Percentiles rank a stretch among this genome's conserved stretches.
These are phyloP conservation scores for Yamadazyma sp. DNA, from an alignment of 805 yeast genomes.

Conservation along the genomic window DNA sequence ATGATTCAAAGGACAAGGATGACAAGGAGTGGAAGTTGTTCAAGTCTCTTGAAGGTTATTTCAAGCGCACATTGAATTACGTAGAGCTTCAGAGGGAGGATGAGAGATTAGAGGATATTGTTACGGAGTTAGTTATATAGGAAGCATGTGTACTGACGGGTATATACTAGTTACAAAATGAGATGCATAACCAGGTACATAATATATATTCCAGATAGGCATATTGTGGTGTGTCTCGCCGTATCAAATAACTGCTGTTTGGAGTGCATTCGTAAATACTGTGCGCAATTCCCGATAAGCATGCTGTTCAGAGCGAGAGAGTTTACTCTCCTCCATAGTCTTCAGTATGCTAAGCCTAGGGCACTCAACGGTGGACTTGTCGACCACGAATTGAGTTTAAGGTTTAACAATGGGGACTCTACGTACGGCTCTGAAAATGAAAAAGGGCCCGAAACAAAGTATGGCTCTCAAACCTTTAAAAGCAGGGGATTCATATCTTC, in stretches of 20 bases:
- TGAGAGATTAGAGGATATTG: conserved; percentile 60
- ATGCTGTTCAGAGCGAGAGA: conserved; percentile 5
- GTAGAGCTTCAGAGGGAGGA: conserved; percentile 71
- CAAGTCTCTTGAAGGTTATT: conserved; percentile 33
- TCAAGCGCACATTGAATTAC: conserved; percentile 70
- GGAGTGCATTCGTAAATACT: no score
- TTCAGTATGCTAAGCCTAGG: conserved; percentile 4
- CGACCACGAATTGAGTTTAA: neutral
- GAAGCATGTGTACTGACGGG: no score
- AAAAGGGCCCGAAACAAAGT: neutral
- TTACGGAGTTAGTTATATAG: conserved; percentile 6
- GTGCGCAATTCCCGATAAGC: no score
- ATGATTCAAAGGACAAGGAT: conserved; percentile 18
- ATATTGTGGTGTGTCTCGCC: no score
- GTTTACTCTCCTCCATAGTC: conserved; percentile 3
- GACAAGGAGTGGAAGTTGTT: conserved; percentile 27
- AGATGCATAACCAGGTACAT: no score
- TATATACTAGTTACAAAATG: no score
- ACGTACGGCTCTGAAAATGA: conserved; percentile 5
- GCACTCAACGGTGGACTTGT: neutral
- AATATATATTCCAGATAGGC: no score
- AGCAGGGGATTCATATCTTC: no score
- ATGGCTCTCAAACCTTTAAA: no score
- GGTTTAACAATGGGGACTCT: neutral
- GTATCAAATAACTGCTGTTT: no score